Base-by-base conservation (phyloP, 23 red algal genomes). In the Agarophyton chilense region DNA sequence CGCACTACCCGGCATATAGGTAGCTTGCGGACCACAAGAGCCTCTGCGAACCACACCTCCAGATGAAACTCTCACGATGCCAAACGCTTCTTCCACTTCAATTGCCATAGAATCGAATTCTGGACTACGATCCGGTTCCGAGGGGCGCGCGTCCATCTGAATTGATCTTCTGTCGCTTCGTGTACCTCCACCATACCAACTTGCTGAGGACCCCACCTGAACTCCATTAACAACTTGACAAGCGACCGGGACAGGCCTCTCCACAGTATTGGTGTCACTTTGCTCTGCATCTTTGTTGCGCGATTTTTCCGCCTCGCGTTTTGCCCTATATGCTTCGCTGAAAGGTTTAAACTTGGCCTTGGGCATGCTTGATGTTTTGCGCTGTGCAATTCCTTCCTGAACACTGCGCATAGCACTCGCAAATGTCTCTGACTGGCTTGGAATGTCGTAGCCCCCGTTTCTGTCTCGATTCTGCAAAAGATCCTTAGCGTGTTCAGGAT, bases 371-470 rank as follows among this genome's bases (percentile, higher is more conserved):
- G 91, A 78, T 29, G 79, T 94, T 39, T 94, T 94, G 52, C 91
- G 81, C 54, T 94, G 91, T 42, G 63, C 81, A 79, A 86, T 87
- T 0, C 91, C 91, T 39, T 86, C 72, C 38, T 94, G 67, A 19
- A 94, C 74, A 68, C 50, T 86, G 39, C 82, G 81, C 91, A 94
- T 94, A 29, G 79, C 80, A 41, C 55, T 84, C 28, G 78, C 80
- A 78, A 94, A 94, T 42, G 80, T 65, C 21, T 94, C 91, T 2
- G 91, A 66, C 52, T 94, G 91, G 61, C 81, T 86, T 0, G 82
- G 91, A 13, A 75, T 52, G 39, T 94, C 91, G 67, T 77, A 86
- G 17, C 52, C 73, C 31, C 60, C 61, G 38, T 70, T 67, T 28
- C 88, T 51, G 32, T 82, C 88, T 51, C 45, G 39, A 74, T 75